These are phyloP conservation scores for Poterioochromonas sp. DNA, from an alignment of 352 stramenopile species.

Conservation along the genomic window DNA sequence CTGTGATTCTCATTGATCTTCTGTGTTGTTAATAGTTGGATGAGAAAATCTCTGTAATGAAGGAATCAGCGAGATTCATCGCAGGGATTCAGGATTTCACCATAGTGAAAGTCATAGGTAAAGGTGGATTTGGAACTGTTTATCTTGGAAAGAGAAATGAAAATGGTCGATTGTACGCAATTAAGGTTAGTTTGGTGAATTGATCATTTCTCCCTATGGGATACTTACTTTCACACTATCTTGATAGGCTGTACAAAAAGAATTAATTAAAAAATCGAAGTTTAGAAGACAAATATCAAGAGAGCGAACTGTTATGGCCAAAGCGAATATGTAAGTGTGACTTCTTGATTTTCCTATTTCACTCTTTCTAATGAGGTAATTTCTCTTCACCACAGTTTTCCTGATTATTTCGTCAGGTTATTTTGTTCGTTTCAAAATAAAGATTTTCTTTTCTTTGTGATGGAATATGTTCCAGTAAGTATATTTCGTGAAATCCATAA, in stretches of 20 bases:
- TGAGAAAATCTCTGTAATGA: background rate
- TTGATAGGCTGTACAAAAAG: background rate
- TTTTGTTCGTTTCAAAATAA: background rate
- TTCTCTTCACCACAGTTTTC: background rate
- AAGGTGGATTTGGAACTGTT: constrained; percentile 15
- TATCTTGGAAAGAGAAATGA: background rate
- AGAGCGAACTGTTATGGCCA: background rate
- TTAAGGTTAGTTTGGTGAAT: background rate
- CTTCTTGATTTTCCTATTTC: background rate
- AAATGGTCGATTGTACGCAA: background rate
- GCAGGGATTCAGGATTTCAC: background rate
- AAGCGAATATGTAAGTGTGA: background rate
- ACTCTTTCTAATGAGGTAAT: background rate
- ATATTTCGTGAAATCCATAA: background rate
- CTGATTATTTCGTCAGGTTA: background rate
- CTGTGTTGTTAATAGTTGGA: background rate
- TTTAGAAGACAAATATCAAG: background rate
- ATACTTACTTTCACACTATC: too few species aligned
- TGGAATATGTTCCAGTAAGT: constrained; percentile 23
- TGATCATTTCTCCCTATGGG: too few species aligned
- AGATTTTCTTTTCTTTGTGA: background rate
- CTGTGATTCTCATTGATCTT: too few species aligned
- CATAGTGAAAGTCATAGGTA: background rate
- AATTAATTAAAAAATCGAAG: background rate
- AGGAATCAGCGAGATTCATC: too few species aligned